Conservation (phyloP, 2,329 filamentous ascomycete species). For the Didymellaceae sp. region DNA sequence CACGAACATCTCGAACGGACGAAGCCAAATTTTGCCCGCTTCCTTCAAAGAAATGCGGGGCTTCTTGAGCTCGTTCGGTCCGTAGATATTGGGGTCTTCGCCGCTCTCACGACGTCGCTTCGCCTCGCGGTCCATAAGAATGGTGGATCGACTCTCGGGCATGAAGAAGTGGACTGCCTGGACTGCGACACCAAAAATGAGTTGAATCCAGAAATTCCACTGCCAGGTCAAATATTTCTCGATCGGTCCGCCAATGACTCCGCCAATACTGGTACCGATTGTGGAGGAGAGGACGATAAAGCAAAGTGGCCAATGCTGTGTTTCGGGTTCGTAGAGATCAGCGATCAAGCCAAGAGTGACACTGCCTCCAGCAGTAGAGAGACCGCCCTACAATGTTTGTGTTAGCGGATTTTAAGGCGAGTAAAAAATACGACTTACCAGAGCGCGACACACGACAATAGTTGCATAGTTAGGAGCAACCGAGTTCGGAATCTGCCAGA, state of each 20-base stretch:
- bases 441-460: constrained; percentile 65
- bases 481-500: constrained; percentile 72
- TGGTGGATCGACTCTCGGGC: constrained; percentile 76
- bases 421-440: constrained; percentile 56
- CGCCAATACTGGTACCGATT: constrained; percentile 76
- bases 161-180: constrained; percentile 70
- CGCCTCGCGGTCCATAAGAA: constrained; percentile 78
- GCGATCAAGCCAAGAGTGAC: constrained; percentile 69
- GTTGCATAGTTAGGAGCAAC: constrained; percentile 66
- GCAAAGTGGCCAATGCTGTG: constrained; percentile 65
- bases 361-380: constrained; percentile 64
- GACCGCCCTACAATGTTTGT: constrained; percentile 33
- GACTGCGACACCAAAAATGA: constrained; percentile 75
- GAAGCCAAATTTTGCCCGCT: constrained; percentile 56
- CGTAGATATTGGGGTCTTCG: constrained; percentile 66
- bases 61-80: constrained; percentile 69
- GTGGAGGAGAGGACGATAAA: constrained; percentile 60
- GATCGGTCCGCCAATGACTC: constrained; percentile 66
- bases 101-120: constrained; percentile 72
- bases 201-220: constrained; percentile 82
- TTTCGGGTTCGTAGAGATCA: constrained; percentile 64
- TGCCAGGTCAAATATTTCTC: constrained; percentile 63
- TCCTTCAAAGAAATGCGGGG: constrained; percentile 42
- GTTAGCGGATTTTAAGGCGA: too few species aligned
- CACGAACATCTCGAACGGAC: constrained; percentile 69